Conservation (phyloP, 352 stramenopile genomes). For the Phytopythium aichiense region DNA sequence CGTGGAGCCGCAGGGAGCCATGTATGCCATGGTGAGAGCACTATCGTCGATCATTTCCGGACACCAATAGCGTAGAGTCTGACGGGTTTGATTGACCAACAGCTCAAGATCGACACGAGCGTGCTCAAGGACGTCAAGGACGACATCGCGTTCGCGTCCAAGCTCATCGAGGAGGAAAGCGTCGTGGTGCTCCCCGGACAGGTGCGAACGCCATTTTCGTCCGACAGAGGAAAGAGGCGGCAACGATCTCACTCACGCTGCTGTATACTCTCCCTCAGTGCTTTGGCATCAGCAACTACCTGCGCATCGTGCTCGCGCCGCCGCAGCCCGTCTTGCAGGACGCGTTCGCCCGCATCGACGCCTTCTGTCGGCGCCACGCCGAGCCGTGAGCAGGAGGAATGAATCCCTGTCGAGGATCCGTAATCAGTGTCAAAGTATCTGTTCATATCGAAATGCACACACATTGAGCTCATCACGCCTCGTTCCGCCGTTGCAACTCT, state of each 20-base stretch:
- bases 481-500: neutral
- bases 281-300: slow-evolving; percentile 31
- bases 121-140: slow-evolving; percentile 82
- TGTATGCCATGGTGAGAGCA: slow-evolving; percentile 92
- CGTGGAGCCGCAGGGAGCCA: slow-evolving; percentile 90
- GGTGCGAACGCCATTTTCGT: slow-evolving; percentile 15
- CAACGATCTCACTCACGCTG: neutral
- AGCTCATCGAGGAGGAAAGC: slow-evolving; percentile 94
- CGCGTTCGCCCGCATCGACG: slow-evolving; percentile 30
- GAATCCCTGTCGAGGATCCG: no score
- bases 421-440: no score
- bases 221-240: slow-evolving; percentile 9
- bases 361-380: slow-evolving; percentile 30
- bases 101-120: slow-evolving; percentile 60
- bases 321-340: slow-evolving; percentile 27
- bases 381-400: neutral
- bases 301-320: slow-evolving; percentile 34
- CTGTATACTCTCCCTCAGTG: slow-evolving; percentile 5
- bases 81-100: neutral
- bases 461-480: no score
- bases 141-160: slow-evolving; percentile 93
- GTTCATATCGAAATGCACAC: no score
- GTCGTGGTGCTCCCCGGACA: slow-evolving; percentile 93
- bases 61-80: no score
- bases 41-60: no score